phyloP scores from a whole-genome alignment of 139 green algal species.

The Pleodorina starrii region DNA sequence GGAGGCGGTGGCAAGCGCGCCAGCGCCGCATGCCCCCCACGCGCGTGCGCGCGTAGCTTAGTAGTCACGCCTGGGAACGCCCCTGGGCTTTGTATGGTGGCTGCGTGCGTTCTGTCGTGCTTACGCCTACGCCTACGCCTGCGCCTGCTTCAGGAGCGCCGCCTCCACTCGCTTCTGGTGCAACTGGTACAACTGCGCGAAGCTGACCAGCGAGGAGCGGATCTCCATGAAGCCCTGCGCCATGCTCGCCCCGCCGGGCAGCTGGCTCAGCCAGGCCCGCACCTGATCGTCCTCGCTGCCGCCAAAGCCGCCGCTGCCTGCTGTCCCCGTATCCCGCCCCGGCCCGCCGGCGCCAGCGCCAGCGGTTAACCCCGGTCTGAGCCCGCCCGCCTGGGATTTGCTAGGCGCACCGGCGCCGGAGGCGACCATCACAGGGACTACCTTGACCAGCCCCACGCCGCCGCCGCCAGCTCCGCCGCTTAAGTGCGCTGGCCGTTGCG shows the following conservation, averaged over 20 bases:
- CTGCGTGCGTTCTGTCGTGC: too few species aligned
- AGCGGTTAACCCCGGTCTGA: not conserved
- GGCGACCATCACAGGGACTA: not conserved
- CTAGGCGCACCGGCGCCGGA: not conserved
- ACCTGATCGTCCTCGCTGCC: conserved; percentile 17
- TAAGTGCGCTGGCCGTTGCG: not conserved
- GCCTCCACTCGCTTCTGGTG: conserved; percentile 42
- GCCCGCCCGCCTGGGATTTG: not conserved
- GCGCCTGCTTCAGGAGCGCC: conserved; percentile 25
- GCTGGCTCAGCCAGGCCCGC: conserved; percentile 19
- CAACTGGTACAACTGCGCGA: conserved; percentile 36
- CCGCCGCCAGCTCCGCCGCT: not conserved
- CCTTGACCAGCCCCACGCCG: not conserved
- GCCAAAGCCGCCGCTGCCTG: not conserved
- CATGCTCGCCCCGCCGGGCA: conserved; percentile 22
- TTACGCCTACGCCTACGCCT: too few species aligned
- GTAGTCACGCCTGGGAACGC: too few species aligned
- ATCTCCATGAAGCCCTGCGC: conserved; percentile 42
- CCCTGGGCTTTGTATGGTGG: too few species aligned
- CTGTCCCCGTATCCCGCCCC: too few species aligned
- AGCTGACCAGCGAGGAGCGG: conserved; percentile 21
- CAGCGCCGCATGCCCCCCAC: too few species aligned
- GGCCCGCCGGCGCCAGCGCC: not conserved
- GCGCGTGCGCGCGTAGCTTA: too few species aligned
- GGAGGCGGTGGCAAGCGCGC: too few species aligned